phyloP scores from a whole-genome alignment of 1,139 yeast genomes.

The Lizanozyma gosingica region DNA sequence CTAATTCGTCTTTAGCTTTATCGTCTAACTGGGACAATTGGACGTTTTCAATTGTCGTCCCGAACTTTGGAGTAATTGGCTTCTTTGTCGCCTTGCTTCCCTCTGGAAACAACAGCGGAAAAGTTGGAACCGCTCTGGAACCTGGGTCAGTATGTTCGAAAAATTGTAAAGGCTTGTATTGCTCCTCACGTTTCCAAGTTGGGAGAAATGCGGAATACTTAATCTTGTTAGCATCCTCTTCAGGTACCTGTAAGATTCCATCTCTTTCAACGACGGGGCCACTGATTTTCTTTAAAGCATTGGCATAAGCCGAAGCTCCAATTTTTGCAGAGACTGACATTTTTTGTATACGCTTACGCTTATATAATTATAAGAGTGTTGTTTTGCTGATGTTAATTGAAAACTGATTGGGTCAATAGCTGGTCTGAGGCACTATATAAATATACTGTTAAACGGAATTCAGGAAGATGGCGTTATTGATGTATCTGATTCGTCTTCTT shows the following conservation, averaged over 20 bases:
- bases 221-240: slow-evolving; percentile 5
- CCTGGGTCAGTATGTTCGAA: slow-evolving; percentile 48
- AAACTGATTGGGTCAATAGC: slow-evolving; percentile 4
- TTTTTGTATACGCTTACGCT: neutral
- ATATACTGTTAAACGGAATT: too few relatives aligned
- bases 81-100: slow-evolving; percentile 9
- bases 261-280: neutral
- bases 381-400: slow-evolving; percentile 1
- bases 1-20: slow-evolving; percentile 27
- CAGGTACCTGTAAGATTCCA: slow-evolving; percentile 2
- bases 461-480: too few relatives aligned
- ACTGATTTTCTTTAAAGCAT: neutral
- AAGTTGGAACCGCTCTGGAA: slow-evolving; percentile 44
- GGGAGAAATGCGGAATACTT: slow-evolving; percentile 32
- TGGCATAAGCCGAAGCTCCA: neutral
- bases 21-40: slow-evolving; percentile 20
- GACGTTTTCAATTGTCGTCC: slow-evolving; percentile 17
- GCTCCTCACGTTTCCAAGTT: slow-evolving; percentile 39
- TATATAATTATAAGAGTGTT: too few relatives aligned
- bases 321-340: neutral
- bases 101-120: slow-evolving; percentile 40
- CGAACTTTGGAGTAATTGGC: slow-evolving; percentile 19
- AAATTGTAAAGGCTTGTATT: slow-evolving; percentile 36
- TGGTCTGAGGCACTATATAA: too few relatives aligned
- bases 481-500: too few relatives aligned